These are phyloP conservation scores for Penicillium paradoxum DNA, from an alignment of 495 filamentous ascomycete genomes.

Conservation along the genomic window DNA sequence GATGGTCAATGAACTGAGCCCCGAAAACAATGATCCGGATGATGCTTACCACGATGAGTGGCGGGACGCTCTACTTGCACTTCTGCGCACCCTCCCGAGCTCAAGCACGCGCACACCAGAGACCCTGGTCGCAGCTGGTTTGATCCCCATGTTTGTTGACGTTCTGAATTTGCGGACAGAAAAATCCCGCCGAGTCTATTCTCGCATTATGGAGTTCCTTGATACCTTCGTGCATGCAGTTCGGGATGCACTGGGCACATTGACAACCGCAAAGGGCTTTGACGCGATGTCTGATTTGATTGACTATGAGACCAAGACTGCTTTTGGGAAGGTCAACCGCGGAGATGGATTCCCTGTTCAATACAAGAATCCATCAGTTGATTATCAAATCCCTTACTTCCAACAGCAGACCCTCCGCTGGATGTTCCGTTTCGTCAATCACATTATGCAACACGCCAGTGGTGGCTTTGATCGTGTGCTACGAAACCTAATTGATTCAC, in stretches of 20 bases:
- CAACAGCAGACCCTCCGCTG: conserved; percentile 89
- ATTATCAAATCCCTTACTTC: conserved; percentile 88
- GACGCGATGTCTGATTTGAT: conserved; percentile 83
- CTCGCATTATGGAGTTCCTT: conserved; percentile 75
- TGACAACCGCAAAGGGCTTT: conserved; percentile 75
- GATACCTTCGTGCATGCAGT: conserved; percentile 80
- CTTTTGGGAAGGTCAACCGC: conserved; percentile 55
- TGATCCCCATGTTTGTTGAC: conserved; percentile 86
- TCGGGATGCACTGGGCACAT: conserved; percentile 70
- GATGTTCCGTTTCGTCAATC: conserved; percentile 93
- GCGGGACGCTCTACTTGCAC: conserved; percentile 79
- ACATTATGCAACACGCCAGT: conserved; percentile 82
- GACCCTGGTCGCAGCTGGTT: conserved; percentile 74
- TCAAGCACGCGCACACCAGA: conserved; percentile 66
- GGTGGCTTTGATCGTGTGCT: conserved; percentile 84
- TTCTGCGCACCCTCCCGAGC: conserved; percentile 67
- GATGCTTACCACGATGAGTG: conserved; percentile 69
- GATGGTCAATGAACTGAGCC: conserved; percentile 72
- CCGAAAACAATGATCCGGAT: conserved; percentile 52
- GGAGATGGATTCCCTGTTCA: conserved; percentile 71
- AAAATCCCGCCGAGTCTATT: conserved; percentile 76
- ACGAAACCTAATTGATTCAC: conserved; percentile 91
- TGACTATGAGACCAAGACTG: conserved; percentile 68
- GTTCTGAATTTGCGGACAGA: conserved; percentile 77
- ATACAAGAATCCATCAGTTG: conserved; percentile 74